phyloP scores from a whole-genome alignment of 1,284 basidiomycete species.

The Rhodotorula sp. region DNA sequence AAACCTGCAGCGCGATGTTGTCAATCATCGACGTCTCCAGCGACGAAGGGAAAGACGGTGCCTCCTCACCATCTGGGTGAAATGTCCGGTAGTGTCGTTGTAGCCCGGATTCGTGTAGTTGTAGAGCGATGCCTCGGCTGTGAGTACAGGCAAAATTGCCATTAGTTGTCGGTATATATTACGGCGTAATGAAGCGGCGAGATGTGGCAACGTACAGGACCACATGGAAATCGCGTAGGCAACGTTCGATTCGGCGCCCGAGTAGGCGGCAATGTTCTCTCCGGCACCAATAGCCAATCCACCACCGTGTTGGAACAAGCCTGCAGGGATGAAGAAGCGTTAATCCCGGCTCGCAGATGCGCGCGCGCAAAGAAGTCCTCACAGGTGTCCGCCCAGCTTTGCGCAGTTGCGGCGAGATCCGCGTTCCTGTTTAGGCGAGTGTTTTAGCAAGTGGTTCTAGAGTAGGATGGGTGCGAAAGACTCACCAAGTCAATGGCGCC shows the following conservation, averaged over 20 bases:
- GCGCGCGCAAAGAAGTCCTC: background rate
- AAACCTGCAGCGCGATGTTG: background rate
- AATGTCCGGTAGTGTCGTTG: constrained; percentile 11
- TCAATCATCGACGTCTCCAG: no score
- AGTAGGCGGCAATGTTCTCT: constrained; percentile 24
- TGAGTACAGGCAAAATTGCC: background rate
- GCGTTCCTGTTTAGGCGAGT: background rate
- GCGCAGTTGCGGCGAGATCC: constrained; percentile 24
- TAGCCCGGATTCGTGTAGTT: constrained; percentile 6
- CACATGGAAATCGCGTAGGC: constrained; percentile 6
- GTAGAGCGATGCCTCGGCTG: constrained; percentile 20
- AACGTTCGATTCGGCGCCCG: background rate
- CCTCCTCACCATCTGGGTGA: constrained; percentile 19
- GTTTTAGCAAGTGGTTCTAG: background rate
- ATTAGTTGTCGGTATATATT: no score
- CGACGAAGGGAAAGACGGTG: no score
- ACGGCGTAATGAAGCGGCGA: no score
- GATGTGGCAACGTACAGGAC: background rate
- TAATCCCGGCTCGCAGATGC: background rate
- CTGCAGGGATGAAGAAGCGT: background rate
- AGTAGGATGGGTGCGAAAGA: no score
- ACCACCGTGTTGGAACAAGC: constrained; percentile 22
- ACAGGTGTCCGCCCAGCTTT: constrained; percentile 34
- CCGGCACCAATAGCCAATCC: constrained; percentile 11
- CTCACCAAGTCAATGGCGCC: constrained; percentile 20